Evolutionary conservation across 129 eudicot genomes (phyloP).

Genomic region (Ambrosia artemisiifolia): DNA sequence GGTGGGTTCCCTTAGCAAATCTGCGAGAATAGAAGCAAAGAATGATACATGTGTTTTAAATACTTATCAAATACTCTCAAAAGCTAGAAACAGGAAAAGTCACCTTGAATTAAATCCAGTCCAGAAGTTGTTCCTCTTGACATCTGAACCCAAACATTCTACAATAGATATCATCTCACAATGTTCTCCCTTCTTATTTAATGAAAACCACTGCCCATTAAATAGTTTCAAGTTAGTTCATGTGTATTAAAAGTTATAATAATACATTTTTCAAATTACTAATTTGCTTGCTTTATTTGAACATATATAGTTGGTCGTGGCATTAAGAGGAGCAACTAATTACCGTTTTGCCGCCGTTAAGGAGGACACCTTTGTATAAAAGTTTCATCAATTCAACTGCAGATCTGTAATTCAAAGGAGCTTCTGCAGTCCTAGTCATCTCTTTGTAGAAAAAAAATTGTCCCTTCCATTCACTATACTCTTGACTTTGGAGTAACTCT

Average conservation of each 20-base stretch:
- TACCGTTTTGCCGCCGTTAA: slow-evolving; percentile 13
- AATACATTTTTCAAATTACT: too few species aligned
- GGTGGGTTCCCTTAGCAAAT: neutral
- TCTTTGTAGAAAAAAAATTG: neutral
- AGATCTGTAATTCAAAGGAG: slow-evolving; percentile 2
- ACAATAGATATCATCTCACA: slow-evolving; percentile 1
- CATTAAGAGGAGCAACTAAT: neutral
- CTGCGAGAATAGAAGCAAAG: slow-evolving; percentile 6
- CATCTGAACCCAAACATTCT: neutral
- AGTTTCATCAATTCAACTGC: neutral
- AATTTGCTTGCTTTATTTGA: too few species aligned
- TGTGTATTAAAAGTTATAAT: too few species aligned
- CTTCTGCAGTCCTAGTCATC: neutral
- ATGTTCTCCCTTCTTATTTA: slow-evolving; percentile 9
- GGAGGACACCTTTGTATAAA: neutral
- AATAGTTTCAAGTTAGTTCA: neutral
- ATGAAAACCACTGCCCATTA: slow-evolving; percentile 17
- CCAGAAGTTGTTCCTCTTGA: too few species aligned
- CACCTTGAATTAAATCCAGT: slow-evolving; percentile 5
- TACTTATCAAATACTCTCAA: neutral
- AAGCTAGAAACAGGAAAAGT: neutral
- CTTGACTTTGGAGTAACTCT: neutral
- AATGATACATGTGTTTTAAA: neutral
- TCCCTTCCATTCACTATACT: neutral
- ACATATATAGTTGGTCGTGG: too few species aligned